phyloP scores from a whole-genome alignment of 2,329 filamentous ascomycete genomes.

The Fusarium coicis region DNA sequence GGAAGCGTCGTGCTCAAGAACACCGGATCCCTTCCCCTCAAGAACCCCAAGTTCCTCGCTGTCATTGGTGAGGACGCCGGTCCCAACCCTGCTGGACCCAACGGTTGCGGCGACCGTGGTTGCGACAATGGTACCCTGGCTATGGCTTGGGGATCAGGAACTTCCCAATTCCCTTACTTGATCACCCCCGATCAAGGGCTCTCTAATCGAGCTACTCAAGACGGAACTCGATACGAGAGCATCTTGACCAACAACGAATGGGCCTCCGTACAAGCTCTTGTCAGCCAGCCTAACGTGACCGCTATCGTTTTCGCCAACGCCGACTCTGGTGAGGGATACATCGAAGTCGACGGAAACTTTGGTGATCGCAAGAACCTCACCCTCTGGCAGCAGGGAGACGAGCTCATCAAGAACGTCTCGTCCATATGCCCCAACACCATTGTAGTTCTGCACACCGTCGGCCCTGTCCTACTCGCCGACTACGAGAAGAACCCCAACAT shows the following conservation, averaged over 20 bases:
- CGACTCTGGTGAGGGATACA: constrained; percentile 86
- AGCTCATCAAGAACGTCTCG: constrained; percentile 83
- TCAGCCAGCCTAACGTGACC: constrained; percentile 71
- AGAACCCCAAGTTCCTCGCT: constrained; percentile 78
- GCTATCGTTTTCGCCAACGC: constrained; percentile 92
- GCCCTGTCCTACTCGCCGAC: constrained; percentile 79
- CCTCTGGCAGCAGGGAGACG: constrained; percentile 85
- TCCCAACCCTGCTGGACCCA: constrained; percentile 77
- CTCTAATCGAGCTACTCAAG: constrained; percentile 68
- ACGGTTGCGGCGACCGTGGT: constrained; percentile 78
- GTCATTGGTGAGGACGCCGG: constrained; percentile 88
- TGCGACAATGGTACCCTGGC: constrained; percentile 71
- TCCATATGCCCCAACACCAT: constrained; percentile 86
- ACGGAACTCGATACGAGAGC: constrained; percentile 71
- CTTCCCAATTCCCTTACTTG: constrained; percentile 79
- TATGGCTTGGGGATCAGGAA: constrained; percentile 84
- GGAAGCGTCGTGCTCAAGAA: constrained; percentile 94
- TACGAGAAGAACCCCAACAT: constrained; percentile 82
- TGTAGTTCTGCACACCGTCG: constrained; percentile 88
- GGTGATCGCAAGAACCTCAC: constrained; percentile 95
- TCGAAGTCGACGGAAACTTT: constrained; percentile 81
- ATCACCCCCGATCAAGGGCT: constrained; percentile 79
- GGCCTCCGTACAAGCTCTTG: constrained; percentile 60
- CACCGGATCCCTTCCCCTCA: constrained; percentile 78
- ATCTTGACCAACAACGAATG: constrained; percentile 73